These are phyloP conservation scores for Pachyrhizus erosus DNA, from an alignment of 306 rosid genomes.

Conservation along the genomic window DNA sequence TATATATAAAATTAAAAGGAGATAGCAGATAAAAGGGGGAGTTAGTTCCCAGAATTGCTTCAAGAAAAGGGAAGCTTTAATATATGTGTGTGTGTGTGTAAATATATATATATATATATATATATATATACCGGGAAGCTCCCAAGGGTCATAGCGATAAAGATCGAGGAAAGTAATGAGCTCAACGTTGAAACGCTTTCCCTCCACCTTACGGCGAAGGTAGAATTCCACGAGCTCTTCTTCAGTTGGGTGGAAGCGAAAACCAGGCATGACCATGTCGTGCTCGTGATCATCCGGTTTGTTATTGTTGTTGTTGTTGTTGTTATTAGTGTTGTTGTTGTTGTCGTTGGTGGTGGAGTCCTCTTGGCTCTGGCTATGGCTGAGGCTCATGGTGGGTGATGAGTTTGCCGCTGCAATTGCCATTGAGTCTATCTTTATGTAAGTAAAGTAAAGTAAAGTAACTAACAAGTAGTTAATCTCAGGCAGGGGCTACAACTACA, in stretches of 20 bases:
- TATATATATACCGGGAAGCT: slow-evolving; percentile 80
- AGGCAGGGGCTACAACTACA: slow-evolving; percentile 16
- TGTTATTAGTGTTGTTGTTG: neutral
- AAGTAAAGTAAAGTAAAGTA: too few relatives aligned
- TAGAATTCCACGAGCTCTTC: slow-evolving; percentile 98
- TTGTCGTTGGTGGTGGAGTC: slow-evolving; percentile 43
- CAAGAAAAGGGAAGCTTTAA: slow-evolving; percentile 40
- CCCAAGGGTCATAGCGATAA: slow-evolving; percentile 99
- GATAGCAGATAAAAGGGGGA: neutral
- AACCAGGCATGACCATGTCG: slow-evolving; percentile 97
- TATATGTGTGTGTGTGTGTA: too few relatives aligned
- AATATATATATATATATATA: neutral
- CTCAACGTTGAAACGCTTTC: slow-evolving; percentile 97
- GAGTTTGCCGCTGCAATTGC: slow-evolving; percentile 65
- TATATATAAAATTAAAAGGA: slow-evolving; percentile 21
- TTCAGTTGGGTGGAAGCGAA: slow-evolving; percentile 97
- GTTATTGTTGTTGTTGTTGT: neutral
- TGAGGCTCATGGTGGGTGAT: slow-evolving; percentile 53
- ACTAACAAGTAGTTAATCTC: slow-evolving; percentile 18
- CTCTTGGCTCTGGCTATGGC: slow-evolving; percentile 51
- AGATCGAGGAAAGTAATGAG: slow-evolving; percentile 99
- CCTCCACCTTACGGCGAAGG: slow-evolving; percentile 99
- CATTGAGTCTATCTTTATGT: slow-evolving; percentile 49
- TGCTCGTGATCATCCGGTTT: slow-evolving; percentile 72
- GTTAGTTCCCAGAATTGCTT: slow-evolving; percentile 45